A percentile compares a stretch with the other conserved stretches of the same genome.
phyloP scores from a whole-genome alignment of 495 filamentous ascomycete species.

The Trichoderma erinaceum region DNA sequence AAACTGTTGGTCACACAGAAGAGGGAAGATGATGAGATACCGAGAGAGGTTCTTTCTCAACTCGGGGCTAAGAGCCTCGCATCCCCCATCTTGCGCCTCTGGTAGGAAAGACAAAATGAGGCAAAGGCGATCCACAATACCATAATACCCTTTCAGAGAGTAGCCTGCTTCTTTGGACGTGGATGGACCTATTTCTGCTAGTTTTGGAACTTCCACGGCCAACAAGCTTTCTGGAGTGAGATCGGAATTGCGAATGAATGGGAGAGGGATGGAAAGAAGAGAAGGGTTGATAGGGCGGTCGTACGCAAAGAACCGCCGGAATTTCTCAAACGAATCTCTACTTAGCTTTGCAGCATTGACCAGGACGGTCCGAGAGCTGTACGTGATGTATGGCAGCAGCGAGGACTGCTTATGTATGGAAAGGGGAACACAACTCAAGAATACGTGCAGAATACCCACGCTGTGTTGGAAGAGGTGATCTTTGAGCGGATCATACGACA shows the following conservation, averaged over 20 bases:
- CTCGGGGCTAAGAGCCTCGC: neutral
- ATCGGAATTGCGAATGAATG: neutral
- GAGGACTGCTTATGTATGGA: constrained; percentile 15
- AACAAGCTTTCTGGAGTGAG: neutral
- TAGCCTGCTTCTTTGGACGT: neutral
- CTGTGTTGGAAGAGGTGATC: constrained; percentile 19
- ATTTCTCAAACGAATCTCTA: neutral
- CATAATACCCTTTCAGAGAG: neutral
- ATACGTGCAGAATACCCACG: constrained; percentile 14
- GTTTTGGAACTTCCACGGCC: neutral
- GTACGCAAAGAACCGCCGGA: neutral
- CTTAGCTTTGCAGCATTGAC: constrained; percentile 7
- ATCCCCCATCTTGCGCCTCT: neutral
- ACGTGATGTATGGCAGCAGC: constrained; percentile 14
- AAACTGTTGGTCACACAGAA: constrained; percentile 14
- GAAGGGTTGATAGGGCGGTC: neutral
- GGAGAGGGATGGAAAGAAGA: neutral
- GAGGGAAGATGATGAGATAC: constrained; percentile 10
- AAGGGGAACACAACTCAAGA: constrained; percentile 16
- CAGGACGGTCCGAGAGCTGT: constrained; percentile 12
- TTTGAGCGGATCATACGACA: constrained; percentile 5
- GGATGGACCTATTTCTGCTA: neutral
- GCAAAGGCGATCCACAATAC: constrained; percentile 16
- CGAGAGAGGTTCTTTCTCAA: neutral
- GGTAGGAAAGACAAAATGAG: constrained; percentile 17